Conservation (phyloP, 768 basidiomycete genomes). For the Trametes cingulata region DNA sequence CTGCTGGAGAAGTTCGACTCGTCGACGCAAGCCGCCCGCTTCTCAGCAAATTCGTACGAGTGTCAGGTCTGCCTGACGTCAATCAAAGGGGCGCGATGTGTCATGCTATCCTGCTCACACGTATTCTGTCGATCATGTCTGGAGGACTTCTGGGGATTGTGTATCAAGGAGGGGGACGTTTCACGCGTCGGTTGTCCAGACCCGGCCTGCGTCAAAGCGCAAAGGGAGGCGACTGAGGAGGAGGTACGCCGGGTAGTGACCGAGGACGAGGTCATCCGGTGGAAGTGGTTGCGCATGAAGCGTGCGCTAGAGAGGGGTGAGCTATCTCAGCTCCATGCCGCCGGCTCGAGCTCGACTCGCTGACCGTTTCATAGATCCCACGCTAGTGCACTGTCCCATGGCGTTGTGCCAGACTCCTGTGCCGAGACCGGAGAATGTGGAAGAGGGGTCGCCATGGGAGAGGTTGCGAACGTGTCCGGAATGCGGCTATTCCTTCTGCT, state of each 20-base stretch:
- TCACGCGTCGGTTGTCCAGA: constrained; percentile 80
- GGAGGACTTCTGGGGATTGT: constrained; percentile 78
- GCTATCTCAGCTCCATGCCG: constrained; percentile 14
- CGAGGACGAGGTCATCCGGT: constrained; percentile 63
- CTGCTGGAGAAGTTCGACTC: constrained; percentile 52
- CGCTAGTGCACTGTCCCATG: constrained; percentile 80
- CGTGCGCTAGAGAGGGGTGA: constrained; percentile 69
- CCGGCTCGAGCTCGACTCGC: neutral
- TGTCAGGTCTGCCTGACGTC: constrained; percentile 79
- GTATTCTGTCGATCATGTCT: constrained; percentile 85
- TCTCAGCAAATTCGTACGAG: constrained; percentile 62
- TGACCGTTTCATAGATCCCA: constrained; percentile 54
- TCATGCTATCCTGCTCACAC: constrained; percentile 71
- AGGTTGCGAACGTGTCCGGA: constrained; percentile 67
- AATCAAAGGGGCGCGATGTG: constrained; percentile 73
- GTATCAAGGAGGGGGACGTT: constrained; percentile 78
- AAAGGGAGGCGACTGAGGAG: constrained; percentile 61
- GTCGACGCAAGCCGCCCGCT: constrained; percentile 48
- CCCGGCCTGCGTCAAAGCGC: constrained; percentile 70
- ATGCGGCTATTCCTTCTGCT: constrained; percentile 82
- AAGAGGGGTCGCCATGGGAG: constrained; percentile 69
- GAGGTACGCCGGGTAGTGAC: constrained; percentile 74
- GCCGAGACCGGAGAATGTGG: constrained; percentile 49
- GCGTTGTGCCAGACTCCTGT: constrained; percentile 81
- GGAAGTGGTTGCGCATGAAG: constrained; percentile 79